Base-by-base conservation (phyloP, 1,284 basidiomycete genomes). In the Taiwanofungus camphoratus region DNA sequence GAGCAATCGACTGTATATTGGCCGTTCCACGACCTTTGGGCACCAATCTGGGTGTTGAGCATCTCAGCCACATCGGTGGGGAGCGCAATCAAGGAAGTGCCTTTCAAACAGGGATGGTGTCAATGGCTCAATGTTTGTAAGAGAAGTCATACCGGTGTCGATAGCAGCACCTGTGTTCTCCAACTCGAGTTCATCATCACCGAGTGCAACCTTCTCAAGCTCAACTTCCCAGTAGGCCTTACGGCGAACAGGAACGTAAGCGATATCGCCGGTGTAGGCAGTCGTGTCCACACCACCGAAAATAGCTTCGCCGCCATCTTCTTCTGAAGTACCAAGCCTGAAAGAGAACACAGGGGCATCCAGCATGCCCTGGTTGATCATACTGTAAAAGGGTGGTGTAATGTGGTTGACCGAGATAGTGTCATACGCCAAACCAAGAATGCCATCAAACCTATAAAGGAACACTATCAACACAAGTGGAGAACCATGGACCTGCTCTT, bases 191-290 rank as follows among this genome's bases (percentile, higher is more conserved):
- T 73, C 76, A 41, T 95, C 94, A 39, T 85, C 76, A 44, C 92
- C 94, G 48, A 97, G 93, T 5, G 69, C 61, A 45, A 97, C 78
- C 63, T 84, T 84, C 68, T 91, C 76, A 20, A 99, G 82, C 65
- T 94, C 92, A 45, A 98, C 92, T 65, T 97, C 92, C 96, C 96
- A 99, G 73, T 99, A 99, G 5, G 93, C 96, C 75, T 91, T 93
- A 60, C 93, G 82, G 58, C 94, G 87, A 46, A 99, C 76, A 44
- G 96, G 95, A 21, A 89, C 91, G 59, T 98, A 99, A 33, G 68
- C 63, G 50, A 99, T 77, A 62, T 86, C 75, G 65, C 95, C 96
- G 12, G 67, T 77, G 73, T 87, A 98, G 42, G 90, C 87, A 29
- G 58, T 59, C 21, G 70, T 50, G 65, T 99, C 94, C 51, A 97